Evolutionary conservation across 805 yeast genomes (phyloP), one percentile per base, ranked within the genome.

Genomic region (Sugiyamaella smithiae): DNA sequence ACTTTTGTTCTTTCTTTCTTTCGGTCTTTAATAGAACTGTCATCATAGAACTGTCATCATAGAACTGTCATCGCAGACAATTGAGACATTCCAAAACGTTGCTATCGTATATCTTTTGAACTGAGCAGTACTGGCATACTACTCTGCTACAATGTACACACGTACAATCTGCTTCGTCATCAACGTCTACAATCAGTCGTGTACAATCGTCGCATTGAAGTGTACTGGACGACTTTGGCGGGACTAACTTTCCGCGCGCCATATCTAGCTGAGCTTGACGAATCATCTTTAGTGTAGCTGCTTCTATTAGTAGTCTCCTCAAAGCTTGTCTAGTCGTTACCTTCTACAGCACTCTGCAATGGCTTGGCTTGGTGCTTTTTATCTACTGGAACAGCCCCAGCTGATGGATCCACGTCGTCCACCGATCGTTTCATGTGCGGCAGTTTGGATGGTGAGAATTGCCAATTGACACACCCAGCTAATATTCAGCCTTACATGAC

Each of bases 121-220:
- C 48, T 14, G 57, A 54, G 42, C 60, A 57, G 49, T 54, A 51
- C 14, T 24, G 40, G 33, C 60, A 57, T 11, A 53, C 57, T 1
- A n/a, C 16, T 25, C 43, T 43, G n/a, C 38, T 33, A 42, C 60
- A 57, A 5, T 32, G 28, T 9, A 26, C 26, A 38, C 60, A 57
- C 5, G 11, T 33, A 17, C 36, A 35, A 5, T 52, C 52, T 5
- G 43, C 40, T n/a, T 47, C 49, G 23, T 14, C 8, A 11, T 35
- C 22, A 11, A 28, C 45, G 24, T 28, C 48, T 14, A 33, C 47
- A 12, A 55, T 17, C 5, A 12, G 20, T 6, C 53, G 20, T 11
- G 33, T 45, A 37, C 59, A 56, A 32, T 50, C 56, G 12, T 56
- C 54, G 25, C 59, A 56, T 17, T 5, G 9, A 19, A 32, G 22